Conservation (phyloP, 306 rosid genomes). For the Canavalia gladiata region DNA sequence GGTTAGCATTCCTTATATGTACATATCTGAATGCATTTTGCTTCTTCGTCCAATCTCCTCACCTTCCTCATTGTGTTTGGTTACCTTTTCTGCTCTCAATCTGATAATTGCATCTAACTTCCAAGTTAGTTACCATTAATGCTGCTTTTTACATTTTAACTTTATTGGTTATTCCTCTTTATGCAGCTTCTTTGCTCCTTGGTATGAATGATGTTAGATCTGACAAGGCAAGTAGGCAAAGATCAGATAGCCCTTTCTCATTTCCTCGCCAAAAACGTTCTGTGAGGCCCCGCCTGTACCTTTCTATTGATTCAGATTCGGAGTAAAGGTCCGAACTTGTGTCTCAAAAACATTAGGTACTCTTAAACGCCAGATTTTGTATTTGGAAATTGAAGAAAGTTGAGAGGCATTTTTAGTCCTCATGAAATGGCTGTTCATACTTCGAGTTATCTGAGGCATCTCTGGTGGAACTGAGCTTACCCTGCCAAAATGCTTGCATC, state of each 20-base stretch:
- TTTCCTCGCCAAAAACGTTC: constrained; percentile 99
- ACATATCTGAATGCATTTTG: constrained; percentile 18
- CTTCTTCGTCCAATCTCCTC: not conserved
- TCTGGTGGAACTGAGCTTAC: constrained; percentile 48
- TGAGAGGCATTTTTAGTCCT: constrained; percentile 57
- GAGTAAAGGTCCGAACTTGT: constrained; percentile 63
- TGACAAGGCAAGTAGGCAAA: constrained; percentile 77
- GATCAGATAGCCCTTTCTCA: constrained; percentile 90
- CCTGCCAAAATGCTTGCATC: constrained; percentile 49
- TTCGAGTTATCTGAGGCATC: constrained; percentile 49
- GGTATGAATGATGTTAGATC: constrained; percentile 85
- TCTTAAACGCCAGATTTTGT: constrained; percentile 52
- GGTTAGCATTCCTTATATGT: not conserved
- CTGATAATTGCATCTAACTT: constrained; percentile 8
- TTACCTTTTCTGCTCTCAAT: constrained; percentile 20
- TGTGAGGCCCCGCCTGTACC: constrained; percentile 76
- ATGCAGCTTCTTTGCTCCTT: constrained; percentile 94
- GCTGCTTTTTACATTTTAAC: not conserved
- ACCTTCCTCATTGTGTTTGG: constrained; percentile 18
- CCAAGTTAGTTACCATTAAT: not conserved
- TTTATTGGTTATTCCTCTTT: constrained; percentile 55
- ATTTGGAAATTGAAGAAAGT: constrained; percentile 47
- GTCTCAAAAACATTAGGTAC: constrained; percentile 49
- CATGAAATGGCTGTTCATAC: constrained; percentile 42
- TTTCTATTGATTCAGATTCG: constrained; percentile 88